These are phyloP conservation scores for Apiotrichum mycotoxinovorans DNA, from an alignment of 1,284 basidiomycete species.

Conservation along the genomic window DNA sequence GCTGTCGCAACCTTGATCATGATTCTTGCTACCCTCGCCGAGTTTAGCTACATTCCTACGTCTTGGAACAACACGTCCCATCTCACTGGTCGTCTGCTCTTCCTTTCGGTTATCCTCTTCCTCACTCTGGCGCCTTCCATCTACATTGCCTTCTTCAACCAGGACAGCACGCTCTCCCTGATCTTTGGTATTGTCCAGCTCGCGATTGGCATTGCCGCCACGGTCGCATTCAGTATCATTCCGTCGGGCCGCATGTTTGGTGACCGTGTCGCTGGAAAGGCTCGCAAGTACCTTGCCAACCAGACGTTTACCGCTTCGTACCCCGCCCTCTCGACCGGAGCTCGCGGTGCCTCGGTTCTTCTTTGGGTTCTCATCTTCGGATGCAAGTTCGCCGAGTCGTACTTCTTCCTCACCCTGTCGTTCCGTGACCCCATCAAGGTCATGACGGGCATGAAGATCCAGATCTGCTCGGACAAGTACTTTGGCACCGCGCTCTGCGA, in stretches of 20 bases:
- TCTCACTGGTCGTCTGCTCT: conserved; percentile 76
- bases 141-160: conserved; percentile 77
- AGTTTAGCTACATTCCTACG: conserved; percentile 92
- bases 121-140: conserved; percentile 84
- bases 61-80: conserved; percentile 97
- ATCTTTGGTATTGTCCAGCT: conserved; percentile 92
- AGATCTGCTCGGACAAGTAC: conserved; percentile 75
- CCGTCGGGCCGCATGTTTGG: conserved; percentile 88
- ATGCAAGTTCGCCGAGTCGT: conserved; percentile 90
- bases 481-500: conserved; percentile 75
- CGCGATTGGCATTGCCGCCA: conserved; percentile 76
- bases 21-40: conserved; percentile 84
- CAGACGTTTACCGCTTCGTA: conserved; percentile 96
- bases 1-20: conserved; percentile 86
- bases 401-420: conserved; percentile 92
- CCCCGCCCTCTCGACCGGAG: conserved; percentile 61
- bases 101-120: conserved; percentile 76
- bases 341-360: conserved; percentile 65
- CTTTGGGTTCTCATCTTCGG: conserved; percentile 88
- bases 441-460: conserved; percentile 90
- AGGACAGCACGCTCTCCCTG: conserved; percentile 61
- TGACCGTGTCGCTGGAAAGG: conserved; percentile 87
- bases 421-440: conserved; percentile 84
- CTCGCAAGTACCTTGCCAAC: conserved; percentile 86
- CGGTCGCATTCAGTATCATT: conserved; percentile 76